A percentile compares a stretch with the other conserved stretches of the same genome.
These are phyloP conservation scores for Kokia cookei DNA, from an alignment of 441 rosid species.

Conservation along the genomic window DNA sequence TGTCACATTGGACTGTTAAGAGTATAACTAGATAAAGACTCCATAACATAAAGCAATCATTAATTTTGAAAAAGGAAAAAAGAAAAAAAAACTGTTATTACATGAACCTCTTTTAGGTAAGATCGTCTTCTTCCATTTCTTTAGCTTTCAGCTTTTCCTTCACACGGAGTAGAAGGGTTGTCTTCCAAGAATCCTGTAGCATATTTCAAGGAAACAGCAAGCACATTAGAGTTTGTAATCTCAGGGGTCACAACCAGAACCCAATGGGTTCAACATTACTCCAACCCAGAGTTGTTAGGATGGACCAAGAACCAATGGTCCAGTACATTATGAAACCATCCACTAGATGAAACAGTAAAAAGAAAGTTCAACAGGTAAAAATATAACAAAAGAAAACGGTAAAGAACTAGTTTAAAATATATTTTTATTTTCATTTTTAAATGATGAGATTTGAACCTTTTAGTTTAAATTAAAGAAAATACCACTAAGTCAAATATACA, in stretches of 20 bases:
- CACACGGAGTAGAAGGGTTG: slow-evolving; percentile 87
- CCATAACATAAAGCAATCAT: neutral
- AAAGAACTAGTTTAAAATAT: neutral
- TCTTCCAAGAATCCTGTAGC: slow-evolving; percentile 88
- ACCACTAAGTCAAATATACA: neutral
- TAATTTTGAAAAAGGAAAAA: slow-evolving; percentile 5
- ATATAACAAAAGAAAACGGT: neutral
- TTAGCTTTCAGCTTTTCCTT: slow-evolving; percentile 95
- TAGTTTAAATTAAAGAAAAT: neutral
- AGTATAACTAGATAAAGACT: neutral
- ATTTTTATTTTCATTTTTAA: neutral
- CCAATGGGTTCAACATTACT: neutral
- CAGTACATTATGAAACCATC: neutral
- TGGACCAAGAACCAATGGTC: neutral
- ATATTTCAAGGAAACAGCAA: neutral
- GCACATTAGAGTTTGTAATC: neutral
- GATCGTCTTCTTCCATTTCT: slow-evolving; percentile 94
- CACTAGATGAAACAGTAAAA: neutral
- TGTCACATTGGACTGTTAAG: neutral
- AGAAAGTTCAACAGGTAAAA: neutral
- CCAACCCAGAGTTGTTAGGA: neutral
- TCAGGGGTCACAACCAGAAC: neutral
- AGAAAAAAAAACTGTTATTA: neutral
- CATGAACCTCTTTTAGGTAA: slow-evolving; percentile 43
- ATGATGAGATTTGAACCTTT: neutral